Conservation (phyloP, 2,329 filamentous ascomycete species). For the Beauveria caledonica region DNA sequence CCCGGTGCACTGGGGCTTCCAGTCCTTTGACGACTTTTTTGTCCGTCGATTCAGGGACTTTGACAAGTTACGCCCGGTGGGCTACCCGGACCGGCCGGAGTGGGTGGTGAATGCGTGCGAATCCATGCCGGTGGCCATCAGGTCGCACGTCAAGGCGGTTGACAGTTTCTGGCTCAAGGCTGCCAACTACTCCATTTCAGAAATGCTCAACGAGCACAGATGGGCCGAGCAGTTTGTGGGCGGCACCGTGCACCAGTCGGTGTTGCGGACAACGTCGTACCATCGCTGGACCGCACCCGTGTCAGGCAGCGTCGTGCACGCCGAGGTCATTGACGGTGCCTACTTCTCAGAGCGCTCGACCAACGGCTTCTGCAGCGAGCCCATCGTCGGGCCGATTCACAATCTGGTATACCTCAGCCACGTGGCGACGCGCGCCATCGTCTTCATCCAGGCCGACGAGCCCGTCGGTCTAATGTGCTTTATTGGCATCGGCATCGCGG, state of each 20-base stretch:
- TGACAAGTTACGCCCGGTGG: slow-evolving; percentile 43
- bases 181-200: slow-evolving; percentile 51
- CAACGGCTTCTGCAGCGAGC: slow-evolving; percentile 9
- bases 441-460: slow-evolving; percentile 60
- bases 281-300: slow-evolving; percentile 62
- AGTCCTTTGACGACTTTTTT: slow-evolving; percentile 59
- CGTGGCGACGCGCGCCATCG: slow-evolving; percentile 55
- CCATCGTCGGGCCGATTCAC: slow-evolving; percentile 15
- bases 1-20: slow-evolving; percentile 35
- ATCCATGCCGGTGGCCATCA: slow-evolving; percentile 43
- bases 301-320: slow-evolving; percentile 45
- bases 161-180: slow-evolving; percentile 59
- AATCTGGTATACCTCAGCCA: slow-evolving; percentile 55
- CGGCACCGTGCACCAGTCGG: slow-evolving; percentile 60
- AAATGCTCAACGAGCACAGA: slow-evolving; percentile 48
- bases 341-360: slow-evolving; percentile 48
- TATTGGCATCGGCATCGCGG: slow-evolving; percentile 62
- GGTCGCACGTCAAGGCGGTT: slow-evolving; percentile 37
- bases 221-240: slow-evolving; percentile 43
- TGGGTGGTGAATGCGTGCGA: slow-evolving; percentile 52
- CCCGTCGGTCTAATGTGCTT: slow-evolving; percentile 59
- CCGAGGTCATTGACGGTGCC: slow-evolving; percentile 47
- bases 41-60: slow-evolving; percentile 38
- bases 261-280: slow-evolving; percentile 54
- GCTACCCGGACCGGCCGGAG: slow-evolving; percentile 28